Conservation (phyloP, 805 yeast genomes). For the Candida boidinii region DNA sequence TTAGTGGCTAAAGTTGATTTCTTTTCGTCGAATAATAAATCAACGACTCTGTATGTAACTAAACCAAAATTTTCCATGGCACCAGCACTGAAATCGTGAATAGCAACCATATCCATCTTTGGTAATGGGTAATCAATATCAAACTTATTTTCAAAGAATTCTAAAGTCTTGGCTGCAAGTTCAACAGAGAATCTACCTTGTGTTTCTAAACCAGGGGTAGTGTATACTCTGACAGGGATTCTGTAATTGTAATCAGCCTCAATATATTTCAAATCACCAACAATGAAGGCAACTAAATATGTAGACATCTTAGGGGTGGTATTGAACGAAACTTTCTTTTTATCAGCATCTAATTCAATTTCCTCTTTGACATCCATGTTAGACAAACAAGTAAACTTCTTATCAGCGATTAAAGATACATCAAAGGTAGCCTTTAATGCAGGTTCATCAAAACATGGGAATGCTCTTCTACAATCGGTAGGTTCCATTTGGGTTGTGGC, state of each 20-base stretch:
- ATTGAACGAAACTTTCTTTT: slow-evolving; percentile 29
- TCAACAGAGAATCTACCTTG: slow-evolving; percentile 41
- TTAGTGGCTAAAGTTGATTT: slow-evolving; percentile 44
- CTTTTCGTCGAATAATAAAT: slow-evolving; percentile 39
- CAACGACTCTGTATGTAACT: slow-evolving; percentile 58
- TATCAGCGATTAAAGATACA: slow-evolving; percentile 30
- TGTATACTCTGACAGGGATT: slow-evolving; percentile 44
- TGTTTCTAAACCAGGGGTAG: slow-evolving; percentile 39
- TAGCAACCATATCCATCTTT: slow-evolving; percentile 73
- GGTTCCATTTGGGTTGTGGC: slow-evolving; percentile 57
- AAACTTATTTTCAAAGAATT: slow-evolving; percentile 40
- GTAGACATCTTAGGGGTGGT: slow-evolving; percentile 48
- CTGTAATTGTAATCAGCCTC: slow-evolving; percentile 37
- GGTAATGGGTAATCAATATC: slow-evolving; percentile 67
- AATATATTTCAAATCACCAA: slow-evolving; percentile 47
- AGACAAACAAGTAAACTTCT: slow-evolving; percentile 33
- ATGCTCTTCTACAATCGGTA: slow-evolving; percentile 51
- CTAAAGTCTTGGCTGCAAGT: slow-evolving; percentile 44
- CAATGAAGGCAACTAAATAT: slow-evolving; percentile 49
- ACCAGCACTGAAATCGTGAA: slow-evolving; percentile 73
- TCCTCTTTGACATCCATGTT: slow-evolving; percentile 36
- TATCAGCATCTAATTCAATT: slow-evolving; percentile 2
- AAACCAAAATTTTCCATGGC: slow-evolving; percentile 94
- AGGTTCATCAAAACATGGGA: slow-evolving; percentile 55
- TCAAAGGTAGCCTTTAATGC: slow-evolving; percentile 47